phyloP scores from a whole-genome alignment of 1,139 yeast species.

The Magnusiomyces suaveolens region DNA sequence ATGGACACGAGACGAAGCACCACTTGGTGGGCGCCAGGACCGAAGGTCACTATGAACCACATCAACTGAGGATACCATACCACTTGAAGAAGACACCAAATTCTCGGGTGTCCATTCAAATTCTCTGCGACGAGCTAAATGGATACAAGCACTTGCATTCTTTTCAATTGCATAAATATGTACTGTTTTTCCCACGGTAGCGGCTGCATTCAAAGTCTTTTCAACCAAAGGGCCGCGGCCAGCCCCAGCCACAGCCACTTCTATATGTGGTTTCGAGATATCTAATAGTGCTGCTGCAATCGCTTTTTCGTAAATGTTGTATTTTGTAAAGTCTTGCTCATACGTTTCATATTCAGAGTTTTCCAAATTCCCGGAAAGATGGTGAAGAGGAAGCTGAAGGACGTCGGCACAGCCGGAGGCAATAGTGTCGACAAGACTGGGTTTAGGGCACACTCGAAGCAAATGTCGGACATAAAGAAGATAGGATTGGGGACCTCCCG shows the following conservation, averaged over 20 bases:
- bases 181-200: constrained; percentile 29
- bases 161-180: constrained; percentile 57
- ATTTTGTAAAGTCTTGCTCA: constrained; percentile 61
- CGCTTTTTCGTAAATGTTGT: constrained; percentile 58
- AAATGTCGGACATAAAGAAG: constrained; percentile 46
- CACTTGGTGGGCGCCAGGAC: constrained; percentile 33
- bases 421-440: constrained; percentile 30
- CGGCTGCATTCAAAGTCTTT: constrained; percentile 38
- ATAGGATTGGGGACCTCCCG: constrained; percentile 40
- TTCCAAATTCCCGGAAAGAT: constrained; percentile 49
- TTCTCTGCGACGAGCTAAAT: constrained; percentile 24
- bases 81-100: constrained; percentile 26
- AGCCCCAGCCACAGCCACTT: constrained; percentile 66
- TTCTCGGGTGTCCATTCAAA: constrained; percentile 27
- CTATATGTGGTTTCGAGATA: constrained; percentile 19
- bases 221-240: constrained; percentile 78
- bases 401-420: constrained; percentile 35
- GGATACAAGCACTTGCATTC: constrained; percentile 51
- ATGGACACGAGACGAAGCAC: constrained; percentile 31
- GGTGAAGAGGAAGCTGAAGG: constrained; percentile 56
- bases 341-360: constrained; percentile 55
- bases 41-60: constrained; percentile 53
- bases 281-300: constrained; percentile 49
- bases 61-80: constrained; percentile 30
- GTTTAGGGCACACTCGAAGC: constrained; percentile 31